A percentile compares a stretch with the other conserved stretches of the same genome.
Evolutionary conservation across 164 flowering plant genomes (phyloP).

Genomic region (Magnolia changhungtana): DNA sequence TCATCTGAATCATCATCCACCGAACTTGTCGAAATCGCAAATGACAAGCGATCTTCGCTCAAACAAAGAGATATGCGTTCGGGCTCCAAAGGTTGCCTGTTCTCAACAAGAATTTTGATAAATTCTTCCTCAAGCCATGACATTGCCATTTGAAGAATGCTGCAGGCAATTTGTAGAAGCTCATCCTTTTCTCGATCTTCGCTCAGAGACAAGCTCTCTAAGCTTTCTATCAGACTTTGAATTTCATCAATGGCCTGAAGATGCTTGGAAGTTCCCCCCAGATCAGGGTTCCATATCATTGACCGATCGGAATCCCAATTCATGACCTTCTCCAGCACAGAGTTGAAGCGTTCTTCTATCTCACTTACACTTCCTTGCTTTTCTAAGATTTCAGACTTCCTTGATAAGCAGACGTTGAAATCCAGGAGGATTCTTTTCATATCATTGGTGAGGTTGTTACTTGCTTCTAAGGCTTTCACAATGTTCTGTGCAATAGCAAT

Average conservation of each 20-base stretch:
- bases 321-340: slow-evolving; percentile 47
- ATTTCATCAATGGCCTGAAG: slow-evolving; percentile 54
- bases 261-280: slow-evolving; percentile 50
- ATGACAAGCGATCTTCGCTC: slow-evolving; percentile 15
- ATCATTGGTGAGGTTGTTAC: slow-evolving; percentile 26
- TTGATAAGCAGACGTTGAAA: neutral
- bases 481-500: neutral
- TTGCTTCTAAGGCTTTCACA: neutral
- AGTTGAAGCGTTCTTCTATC: slow-evolving; percentile 20
- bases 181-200: slow-evolving; percentile 24
- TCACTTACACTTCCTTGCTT: neutral
- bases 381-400: neutral
- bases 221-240: slow-evolving; percentile 35
- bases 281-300: slow-evolving; percentile 71
- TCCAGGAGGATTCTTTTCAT: slow-evolving; percentile 9
- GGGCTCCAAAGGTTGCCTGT: slow-evolving; percentile 67
- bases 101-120: slow-evolving; percentile 49
- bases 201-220: slow-evolving; percentile 32
- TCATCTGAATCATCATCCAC: slow-evolving; percentile 53
- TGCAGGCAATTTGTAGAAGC: slow-evolving; percentile 22
- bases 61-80: slow-evolving; percentile 62
- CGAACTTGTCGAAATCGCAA: slow-evolving; percentile 43
- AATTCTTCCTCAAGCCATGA: slow-evolving; percentile 79
- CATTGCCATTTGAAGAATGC: slow-evolving; percentile 59
- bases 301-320: slow-evolving; percentile 55